These are phyloP conservation scores for Pseudogymnoascus pannorum DNA, from an alignment of 2,329 filamentous ascomycete species.

Conservation along the genomic window DNA sequence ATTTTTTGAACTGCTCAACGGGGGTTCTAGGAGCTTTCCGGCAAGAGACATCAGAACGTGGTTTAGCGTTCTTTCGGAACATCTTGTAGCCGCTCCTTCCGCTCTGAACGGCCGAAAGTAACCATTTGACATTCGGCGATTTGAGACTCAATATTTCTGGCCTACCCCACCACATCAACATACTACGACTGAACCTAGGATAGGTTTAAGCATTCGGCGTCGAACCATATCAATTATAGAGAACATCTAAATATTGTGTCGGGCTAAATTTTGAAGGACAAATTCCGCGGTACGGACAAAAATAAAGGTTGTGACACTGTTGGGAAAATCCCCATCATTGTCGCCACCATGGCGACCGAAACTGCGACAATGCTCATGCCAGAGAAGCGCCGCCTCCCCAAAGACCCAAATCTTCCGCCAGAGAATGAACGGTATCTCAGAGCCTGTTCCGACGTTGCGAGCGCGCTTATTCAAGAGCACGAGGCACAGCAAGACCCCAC, in stretches of 20 bases:
- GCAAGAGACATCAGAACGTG: conserved; percentile 5
- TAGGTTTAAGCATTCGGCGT: background rate
- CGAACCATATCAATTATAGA: background rate
- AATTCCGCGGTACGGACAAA: background rate
- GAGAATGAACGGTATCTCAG: conserved; percentile 93
- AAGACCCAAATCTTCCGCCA: conserved; percentile 67
- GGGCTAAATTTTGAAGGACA: background rate
- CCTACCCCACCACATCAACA: conserved; percentile 2
- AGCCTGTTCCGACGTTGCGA: conserved; percentile 93
- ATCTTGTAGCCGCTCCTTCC: background rate
- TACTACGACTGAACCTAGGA: background rate
- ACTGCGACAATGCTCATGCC: conserved; percentile 51
- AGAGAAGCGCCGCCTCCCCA: conserved; percentile 49
- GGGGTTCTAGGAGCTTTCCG: conserved; percentile 8
- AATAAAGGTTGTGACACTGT: background rate
- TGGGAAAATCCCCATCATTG: background rate
- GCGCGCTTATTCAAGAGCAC: conserved; percentile 87
- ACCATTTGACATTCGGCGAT: background rate
- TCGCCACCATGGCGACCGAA: conserved; percentile 51
- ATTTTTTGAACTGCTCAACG: background rate
- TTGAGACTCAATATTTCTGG: background rate
- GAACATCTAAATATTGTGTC: background rate
- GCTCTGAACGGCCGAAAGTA: background rate
- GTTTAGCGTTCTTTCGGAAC: conserved; percentile 7
- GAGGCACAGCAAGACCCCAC: conserved; percentile 70